A percentile compares a stretch with the other conserved stretches of the same genome.
Conservation (phyloP, 805 yeast species). For the Wickerhamomyces bovis region DNA sequence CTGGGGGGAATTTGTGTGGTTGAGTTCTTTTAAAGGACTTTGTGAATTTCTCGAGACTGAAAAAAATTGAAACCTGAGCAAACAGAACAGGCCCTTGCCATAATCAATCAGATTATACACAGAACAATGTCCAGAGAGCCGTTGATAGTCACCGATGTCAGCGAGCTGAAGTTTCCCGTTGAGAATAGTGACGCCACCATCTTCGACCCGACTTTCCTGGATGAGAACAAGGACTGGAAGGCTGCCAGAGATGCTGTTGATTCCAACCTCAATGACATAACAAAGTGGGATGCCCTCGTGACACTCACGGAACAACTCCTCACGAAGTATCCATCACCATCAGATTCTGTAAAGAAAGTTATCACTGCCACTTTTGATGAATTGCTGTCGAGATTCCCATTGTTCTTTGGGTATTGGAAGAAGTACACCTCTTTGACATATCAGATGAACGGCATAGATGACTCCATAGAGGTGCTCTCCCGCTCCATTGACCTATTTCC, state of each 20-base stretch:
- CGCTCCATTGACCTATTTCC: constrained; percentile 47
- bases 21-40: background rate
- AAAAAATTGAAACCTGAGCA: background rate
- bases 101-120: background rate
- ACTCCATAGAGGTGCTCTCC: constrained; percentile 39
- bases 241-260: constrained; percentile 18
- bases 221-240: constrained; percentile 22
- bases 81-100: background rate
- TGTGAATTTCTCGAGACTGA: background rate
- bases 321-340: constrained; percentile 28
- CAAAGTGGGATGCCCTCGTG: constrained; percentile 36
- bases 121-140: background rate
- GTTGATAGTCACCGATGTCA: background rate
- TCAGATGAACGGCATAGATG: constrained; percentile 48
- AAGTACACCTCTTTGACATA: constrained; percentile 49
- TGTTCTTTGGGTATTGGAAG: constrained; percentile 59
- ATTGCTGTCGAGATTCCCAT: constrained; percentile 51
- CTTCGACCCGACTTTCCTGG: constrained; percentile 11
- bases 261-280: constrained; percentile 28
- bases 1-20: background rate
- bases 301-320: constrained; percentile 27
- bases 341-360: constrained; percentile 23
- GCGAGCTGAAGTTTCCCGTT: background rate
- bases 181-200: background rate
- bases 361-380: constrained; percentile 33